A percentile compares a stretch with the other conserved stretches of the same genome.
phyloP scores from a whole-genome alignment of 192 early-diverging fungal species.

The Phycomyces nitens region DNA sequence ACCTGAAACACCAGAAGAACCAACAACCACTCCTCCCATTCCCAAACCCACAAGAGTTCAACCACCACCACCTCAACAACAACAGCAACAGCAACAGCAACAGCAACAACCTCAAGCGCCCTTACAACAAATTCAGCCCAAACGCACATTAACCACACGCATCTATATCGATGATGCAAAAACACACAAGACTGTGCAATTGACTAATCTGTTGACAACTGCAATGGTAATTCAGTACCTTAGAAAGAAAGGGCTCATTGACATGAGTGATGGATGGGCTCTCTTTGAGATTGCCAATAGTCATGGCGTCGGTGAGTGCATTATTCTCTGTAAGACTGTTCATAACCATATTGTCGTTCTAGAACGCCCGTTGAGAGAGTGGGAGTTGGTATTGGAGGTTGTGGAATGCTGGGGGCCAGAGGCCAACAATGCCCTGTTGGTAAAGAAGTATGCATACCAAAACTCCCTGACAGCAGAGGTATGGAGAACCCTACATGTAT shows the following conservation, averaged over 20 bases:
- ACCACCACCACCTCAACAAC: too few relatives aligned
- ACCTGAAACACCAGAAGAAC: not conserved
- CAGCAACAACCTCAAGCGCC: not conserved
- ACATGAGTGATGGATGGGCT: constrained; percentile 66
- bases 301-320: constrained; percentile 61
- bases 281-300: constrained; percentile 90
- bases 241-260: constrained; percentile 55
- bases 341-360: constrained; percentile 7
- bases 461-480: constrained; percentile 59
- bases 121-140: constrained; percentile 1
- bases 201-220: constrained; percentile 71
- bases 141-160: constrained; percentile 65
- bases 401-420: constrained; percentile 81
- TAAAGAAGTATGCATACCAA: constrained; percentile 70
- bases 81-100: too few relatives aligned
- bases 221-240: constrained; percentile 71
- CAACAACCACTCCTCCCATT: too few relatives aligned
- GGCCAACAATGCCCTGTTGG: constrained; percentile 70
- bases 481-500: constrained; percentile 34
- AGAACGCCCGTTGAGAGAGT: constrained; percentile 88
- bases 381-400: constrained; percentile 82
- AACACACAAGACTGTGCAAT: constrained; percentile 73
- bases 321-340: not conserved
- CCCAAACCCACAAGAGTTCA: not conserved
- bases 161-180: constrained; percentile 83